A percentile compares a stretch with the other conserved stretches of the same genome.
These are phyloP conservation scores for Striga asiatica DNA, from an alignment of 257 asterid species.

Conservation along the genomic window DNA sequence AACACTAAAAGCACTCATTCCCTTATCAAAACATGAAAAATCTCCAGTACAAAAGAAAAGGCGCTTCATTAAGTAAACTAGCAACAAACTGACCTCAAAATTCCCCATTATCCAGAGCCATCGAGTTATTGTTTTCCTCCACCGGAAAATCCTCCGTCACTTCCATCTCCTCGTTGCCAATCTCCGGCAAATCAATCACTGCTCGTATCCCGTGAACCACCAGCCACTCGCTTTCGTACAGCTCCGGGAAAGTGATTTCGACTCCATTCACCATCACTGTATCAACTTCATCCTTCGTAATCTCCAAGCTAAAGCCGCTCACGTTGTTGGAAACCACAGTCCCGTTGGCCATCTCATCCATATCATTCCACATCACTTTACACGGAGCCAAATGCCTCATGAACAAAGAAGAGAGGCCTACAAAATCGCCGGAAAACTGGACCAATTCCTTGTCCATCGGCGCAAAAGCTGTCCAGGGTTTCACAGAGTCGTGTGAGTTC, in stretches of 20 bases:
- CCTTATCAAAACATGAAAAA: too few species aligned
- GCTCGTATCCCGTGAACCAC: constrained; percentile 59
- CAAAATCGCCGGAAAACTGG: constrained; percentile 36
- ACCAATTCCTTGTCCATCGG: constrained; percentile 50
- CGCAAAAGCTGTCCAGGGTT: constrained; percentile 53
- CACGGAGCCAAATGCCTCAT: constrained; percentile 66
- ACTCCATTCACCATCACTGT: constrained; percentile 49
- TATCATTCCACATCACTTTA: constrained; percentile 37
- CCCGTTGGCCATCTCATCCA: constrained; percentile 33
- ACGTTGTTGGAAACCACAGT: constrained; percentile 29
- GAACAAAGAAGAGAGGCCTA: constrained; percentile 32
- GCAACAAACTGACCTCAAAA: neutral
- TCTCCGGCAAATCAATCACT: constrained; percentile 34
- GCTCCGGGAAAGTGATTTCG: constrained; percentile 41
- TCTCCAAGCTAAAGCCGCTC: constrained; percentile 36
- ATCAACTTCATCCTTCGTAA: constrained; percentile 25
- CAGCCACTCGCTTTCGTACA: constrained; percentile 46
- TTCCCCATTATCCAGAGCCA: constrained; percentile 8
- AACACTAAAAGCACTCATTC: too few species aligned
- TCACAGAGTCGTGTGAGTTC: constrained; percentile 2
- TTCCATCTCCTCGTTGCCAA: constrained; percentile 19
- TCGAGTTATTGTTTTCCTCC: neutral
- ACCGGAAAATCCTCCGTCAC: constrained; percentile 10
- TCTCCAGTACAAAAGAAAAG: too few species aligned
- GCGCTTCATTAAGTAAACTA: too few species aligned